phyloP scores from a whole-genome alignment of 371 early-diverging fungal species.

The Haplosporangium sp. region DNA sequence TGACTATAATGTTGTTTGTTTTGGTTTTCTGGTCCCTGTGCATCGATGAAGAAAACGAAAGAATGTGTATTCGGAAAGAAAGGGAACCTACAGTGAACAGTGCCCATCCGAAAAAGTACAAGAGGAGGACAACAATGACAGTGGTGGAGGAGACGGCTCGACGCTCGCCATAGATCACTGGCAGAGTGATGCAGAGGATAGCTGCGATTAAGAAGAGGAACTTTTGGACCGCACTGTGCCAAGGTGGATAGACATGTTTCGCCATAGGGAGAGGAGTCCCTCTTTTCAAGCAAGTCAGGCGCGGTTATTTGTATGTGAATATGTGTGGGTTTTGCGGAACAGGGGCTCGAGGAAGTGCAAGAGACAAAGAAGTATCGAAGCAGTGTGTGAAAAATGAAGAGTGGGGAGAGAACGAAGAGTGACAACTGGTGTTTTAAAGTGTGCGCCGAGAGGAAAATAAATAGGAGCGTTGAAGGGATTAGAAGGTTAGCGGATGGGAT shows the following conservation, averaged over 20 bases:
- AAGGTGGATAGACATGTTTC: conserved; percentile 38
- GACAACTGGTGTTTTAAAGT: too few species aligned
- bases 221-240: conserved; percentile 27
- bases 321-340: too few species aligned
- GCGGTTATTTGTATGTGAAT: too few species aligned
- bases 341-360: too few species aligned
- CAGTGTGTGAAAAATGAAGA: too few species aligned
- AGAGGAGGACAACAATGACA: conserved; percentile 23
- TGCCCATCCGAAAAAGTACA: conserved; percentile 31
- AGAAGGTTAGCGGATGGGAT: too few species aligned
- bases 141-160: conserved; percentile 19
- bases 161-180: conserved; percentile 22
- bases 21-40: neutral
- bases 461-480: too few species aligned
- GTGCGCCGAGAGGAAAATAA: too few species aligned
- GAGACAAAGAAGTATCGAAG: too few species aligned
- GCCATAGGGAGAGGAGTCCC: conserved; percentile 9
- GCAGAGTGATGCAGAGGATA: conserved; percentile 29
- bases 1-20: too few species aligned
- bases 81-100: conserved; percentile 30
- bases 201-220: conserved; percentile 22
- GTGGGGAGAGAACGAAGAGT: too few species aligned
- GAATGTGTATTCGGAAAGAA: neutral
- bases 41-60: neutral
- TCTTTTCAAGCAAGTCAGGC: too few species aligned